Evolutionary conservation across 2,329 filamentous ascomycete genomes (phyloP).

Genomic region (Curvularia verruculosa): DNA sequence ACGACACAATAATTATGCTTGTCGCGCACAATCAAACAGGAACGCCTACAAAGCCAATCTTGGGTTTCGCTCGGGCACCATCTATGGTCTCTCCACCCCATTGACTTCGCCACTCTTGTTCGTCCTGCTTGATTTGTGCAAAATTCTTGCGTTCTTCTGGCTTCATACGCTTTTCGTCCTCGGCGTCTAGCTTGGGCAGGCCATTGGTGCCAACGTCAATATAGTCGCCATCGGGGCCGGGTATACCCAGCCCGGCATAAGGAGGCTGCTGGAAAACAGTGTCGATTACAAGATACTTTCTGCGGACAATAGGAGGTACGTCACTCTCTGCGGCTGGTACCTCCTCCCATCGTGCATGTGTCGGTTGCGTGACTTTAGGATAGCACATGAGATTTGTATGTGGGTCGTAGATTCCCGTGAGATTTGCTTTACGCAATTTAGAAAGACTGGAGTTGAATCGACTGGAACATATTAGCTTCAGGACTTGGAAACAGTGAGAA

Average conservation of each 20-base stretch:
- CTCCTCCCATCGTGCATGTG: conserved; percentile 81
- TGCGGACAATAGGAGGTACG: conserved; percentile 63
- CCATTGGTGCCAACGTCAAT: conserved; percentile 60
- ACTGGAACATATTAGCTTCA: conserved; percentile 56
- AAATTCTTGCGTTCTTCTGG: conserved; percentile 75
- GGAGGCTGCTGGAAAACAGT: conserved; percentile 64
- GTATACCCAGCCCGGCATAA: conserved; percentile 63
- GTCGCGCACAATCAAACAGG: conserved; percentile 49
- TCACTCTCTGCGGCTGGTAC: conserved; percentile 56
- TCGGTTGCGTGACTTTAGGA: conserved; percentile 86
- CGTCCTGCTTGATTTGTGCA: conserved; percentile 67
- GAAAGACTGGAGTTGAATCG: conserved; percentile 81
- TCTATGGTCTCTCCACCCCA: conserved; percentile 74
- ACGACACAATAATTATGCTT: background rate
- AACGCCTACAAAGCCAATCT: conserved; percentile 57
- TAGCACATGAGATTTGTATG: conserved; percentile 93
- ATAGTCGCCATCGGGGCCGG: conserved; percentile 62
- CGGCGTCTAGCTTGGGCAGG: conserved; percentile 67
- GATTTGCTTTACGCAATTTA: conserved; percentile 70
- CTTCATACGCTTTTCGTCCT: conserved; percentile 70
- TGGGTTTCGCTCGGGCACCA: conserved; percentile 54
- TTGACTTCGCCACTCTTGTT: conserved; percentile 72
- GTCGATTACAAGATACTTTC: conserved; percentile 68
- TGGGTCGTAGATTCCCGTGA: conserved; percentile 84
- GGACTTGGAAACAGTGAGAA: conserved; percentile 3